Evolutionary conservation across 306 rosid genomes (phyloP).

Genomic region (Rosa multiflora): DNA sequence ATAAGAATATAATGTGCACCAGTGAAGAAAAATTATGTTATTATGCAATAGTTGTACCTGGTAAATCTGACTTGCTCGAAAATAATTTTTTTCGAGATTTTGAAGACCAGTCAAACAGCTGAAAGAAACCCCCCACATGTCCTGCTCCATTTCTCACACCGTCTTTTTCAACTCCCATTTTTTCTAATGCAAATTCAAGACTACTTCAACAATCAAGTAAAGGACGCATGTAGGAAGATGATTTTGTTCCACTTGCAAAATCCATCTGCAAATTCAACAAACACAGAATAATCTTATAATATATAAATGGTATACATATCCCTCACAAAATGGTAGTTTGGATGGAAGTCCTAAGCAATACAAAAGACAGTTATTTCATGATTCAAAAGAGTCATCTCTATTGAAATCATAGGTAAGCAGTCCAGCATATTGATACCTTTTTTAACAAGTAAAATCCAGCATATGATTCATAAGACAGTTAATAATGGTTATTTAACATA

Average conservation of each 20-base stretch:
- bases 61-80: constrained; percentile 56
- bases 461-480: background rate
- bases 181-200: constrained; percentile 33
- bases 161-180: constrained; percentile 83
- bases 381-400: background rate
- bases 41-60: constrained; percentile 42
- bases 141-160: constrained; percentile 61
- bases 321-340: background rate
- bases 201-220: constrained; percentile 32
- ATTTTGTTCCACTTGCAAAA: constrained; percentile 22
- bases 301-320: background rate
- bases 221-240: constrained; percentile 19
- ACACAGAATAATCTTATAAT: background rate
- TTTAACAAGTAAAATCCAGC: background rate
- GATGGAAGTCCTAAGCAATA: background rate
- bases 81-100: constrained; percentile 87
- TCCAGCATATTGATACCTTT: background rate
- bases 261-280: constrained; percentile 31
- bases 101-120: constrained; percentile 87
- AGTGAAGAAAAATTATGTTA: constrained; percentile 1
- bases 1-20: constrained; percentile 13
- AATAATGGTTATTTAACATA: background rate
- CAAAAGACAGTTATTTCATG: background rate
- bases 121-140: constrained; percentile 77
- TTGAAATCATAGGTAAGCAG: background rate